phyloP scores from a whole-genome alignment of 768 basidiomycete genomes.

The Kwoniella heveanensis region DNA sequence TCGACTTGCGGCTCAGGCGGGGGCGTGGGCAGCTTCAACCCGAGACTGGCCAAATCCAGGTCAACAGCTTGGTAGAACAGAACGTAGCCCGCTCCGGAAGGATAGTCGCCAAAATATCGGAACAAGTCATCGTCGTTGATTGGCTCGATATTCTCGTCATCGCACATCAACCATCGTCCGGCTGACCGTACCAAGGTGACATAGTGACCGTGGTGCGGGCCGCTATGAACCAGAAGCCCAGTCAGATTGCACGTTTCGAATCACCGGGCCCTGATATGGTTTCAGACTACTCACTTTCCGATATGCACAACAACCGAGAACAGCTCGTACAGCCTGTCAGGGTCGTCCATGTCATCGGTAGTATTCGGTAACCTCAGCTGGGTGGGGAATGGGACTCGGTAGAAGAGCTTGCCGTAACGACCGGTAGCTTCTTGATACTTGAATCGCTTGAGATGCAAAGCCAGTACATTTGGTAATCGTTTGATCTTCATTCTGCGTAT shows the following conservation, averaged over 20 bases:
- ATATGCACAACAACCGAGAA: constrained; percentile 99
- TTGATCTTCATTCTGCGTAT: constrained; percentile 95
- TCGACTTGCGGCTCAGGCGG: constrained; percentile 9
- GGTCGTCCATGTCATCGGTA: constrained; percentile 85
- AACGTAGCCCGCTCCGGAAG: constrained; percentile 86
- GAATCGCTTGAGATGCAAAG: constrained; percentile 95
- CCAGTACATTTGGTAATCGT: constrained; percentile 89
- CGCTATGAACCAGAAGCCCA: constrained; percentile 61
- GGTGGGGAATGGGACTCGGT: constrained; percentile 94
- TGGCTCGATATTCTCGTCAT: constrained; percentile 87
- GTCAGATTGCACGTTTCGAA: constrained; percentile 4
- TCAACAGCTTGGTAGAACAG: constrained; percentile 95
- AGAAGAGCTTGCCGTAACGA: constrained; percentile 90
- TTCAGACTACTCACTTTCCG: constrained; percentile 73
- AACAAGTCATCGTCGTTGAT: constrained; percentile 87
- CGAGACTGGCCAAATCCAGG: constrained; percentile 72
- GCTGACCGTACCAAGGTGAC: constrained; percentile 87
- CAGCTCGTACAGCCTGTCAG: constrained; percentile 88
- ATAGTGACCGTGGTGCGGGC: constrained; percentile 98
- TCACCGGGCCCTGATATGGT: neutral
- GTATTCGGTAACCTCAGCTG: constrained; percentile 96
- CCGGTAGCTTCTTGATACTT: constrained; percentile 93
- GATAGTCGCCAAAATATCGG: constrained; percentile 86
- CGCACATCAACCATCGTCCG: constrained; percentile 86
- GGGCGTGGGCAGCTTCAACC: constrained; percentile 59